Evolutionary conservation across 2,329 filamentous ascomycete genomes (phyloP), one percentile per base, ranked within the genome.

Genomic region (Microascus cirrosus): DNA sequence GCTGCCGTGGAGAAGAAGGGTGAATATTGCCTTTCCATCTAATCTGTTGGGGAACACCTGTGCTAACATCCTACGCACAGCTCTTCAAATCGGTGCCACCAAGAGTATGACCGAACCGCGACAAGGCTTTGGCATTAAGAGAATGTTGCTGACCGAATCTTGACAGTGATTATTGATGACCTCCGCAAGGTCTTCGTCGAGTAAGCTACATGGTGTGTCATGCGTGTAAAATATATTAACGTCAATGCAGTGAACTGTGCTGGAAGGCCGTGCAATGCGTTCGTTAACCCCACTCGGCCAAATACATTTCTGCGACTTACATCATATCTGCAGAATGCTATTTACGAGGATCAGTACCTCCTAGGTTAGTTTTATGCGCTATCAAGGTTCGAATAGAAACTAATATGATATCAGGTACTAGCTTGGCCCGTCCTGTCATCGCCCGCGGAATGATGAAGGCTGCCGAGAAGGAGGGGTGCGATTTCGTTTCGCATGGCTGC

Each of bases 111-210:
- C 11, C n/a, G 39, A n/a, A 15, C n/a, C 39, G n/a, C 13, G 39
- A 7, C 39, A 18, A 15, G 2, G 39, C 18, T 2, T 8, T 45
- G 13, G 5, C 39, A 18, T 45, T 45, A n/a, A 2, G 39, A n/a
- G n/a, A 45, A 45, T 45, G 39, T 32, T 32, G 28, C 39, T 45
- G n/a, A 45, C 3, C 39, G 13, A 78, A 18, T 45, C 39, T 18
- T 32, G 28, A 8, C 39, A 45, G 39, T 83, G 65, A 69, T 76
- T 63, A 73, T 82, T 63, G 74, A 77, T 60, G 81, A 90, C 68
- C 75, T 90, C 59, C 80, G 81, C 62, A 77, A 79, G 65, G 84
- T 88, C 71, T 90, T 91, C 68, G 80, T 91, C 62, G 84, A 89
- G 65, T 81, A 90, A 72, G 79, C 90, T 42, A 87, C 84, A 77